These are phyloP conservation scores for Striga hermonthica DNA, from an alignment of 305 asterid species.

Conservation along the genomic window DNA sequence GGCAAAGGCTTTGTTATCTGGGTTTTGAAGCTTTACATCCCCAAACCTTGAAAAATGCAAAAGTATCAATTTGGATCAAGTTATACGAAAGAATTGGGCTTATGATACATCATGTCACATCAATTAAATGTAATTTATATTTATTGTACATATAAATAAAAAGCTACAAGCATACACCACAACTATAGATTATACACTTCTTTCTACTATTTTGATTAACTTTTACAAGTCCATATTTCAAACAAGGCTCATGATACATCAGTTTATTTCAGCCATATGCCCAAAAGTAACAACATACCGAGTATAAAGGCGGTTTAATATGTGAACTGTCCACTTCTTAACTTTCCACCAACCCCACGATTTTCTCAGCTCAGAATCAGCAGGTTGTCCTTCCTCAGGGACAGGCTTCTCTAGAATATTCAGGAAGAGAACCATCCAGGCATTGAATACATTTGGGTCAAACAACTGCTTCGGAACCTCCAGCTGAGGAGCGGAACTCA, in stretches of 20 bases:
- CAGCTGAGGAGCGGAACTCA: background rate
- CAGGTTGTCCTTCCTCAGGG: conserved; percentile 84
- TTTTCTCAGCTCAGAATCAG: conserved; percentile 83
- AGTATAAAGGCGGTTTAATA: conserved; percentile 87
- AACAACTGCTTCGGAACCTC: conserved; percentile 14
- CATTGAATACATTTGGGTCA: conserved; percentile 7
- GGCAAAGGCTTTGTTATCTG: conserved; percentile 91
- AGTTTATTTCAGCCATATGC: background rate
- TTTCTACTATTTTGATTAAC: too few relatives aligned
- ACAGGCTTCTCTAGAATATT: conserved; percentile 86
- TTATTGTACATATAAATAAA: too few relatives aligned
- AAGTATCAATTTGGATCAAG: background rate
- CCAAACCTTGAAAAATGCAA: conserved; percentile 67
- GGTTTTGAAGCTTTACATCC: conserved; percentile 84
- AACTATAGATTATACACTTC: too few relatives aligned
- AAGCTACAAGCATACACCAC: too few relatives aligned
- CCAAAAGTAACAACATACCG: conserved; percentile 45
- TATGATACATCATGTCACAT: background rate
- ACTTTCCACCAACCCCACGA: conserved; percentile 99
- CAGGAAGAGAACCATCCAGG: conserved; percentile 46
- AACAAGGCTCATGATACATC: background rate
- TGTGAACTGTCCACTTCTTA: conserved; percentile 97
- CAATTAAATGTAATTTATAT: background rate
- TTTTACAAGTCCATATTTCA: background rate
- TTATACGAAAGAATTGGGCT: background rate